Evolutionary conservation across 768 basidiomycete genomes (phyloP).

Genomic region (Trametes meyenii): DNA sequence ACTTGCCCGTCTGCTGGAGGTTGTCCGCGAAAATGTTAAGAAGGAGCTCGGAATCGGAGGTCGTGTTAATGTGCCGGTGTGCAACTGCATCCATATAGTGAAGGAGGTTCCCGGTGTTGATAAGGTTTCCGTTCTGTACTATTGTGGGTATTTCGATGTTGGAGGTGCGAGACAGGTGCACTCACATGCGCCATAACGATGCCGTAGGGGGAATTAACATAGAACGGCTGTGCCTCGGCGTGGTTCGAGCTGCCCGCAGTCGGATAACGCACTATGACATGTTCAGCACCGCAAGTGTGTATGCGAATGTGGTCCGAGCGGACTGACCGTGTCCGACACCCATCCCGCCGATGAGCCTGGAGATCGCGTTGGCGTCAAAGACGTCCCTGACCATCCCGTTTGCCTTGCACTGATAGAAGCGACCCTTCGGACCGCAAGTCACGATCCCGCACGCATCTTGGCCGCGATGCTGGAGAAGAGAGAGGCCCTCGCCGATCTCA

Average conservation of each 20-base stretch:
- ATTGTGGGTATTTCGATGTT: background rate
- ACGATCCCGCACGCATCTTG: constrained; percentile 98
- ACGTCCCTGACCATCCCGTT: constrained; percentile 99
- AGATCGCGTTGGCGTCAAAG: constrained; percentile 79
- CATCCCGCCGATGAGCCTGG: constrained; percentile 88
- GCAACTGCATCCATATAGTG: constrained; percentile 95
- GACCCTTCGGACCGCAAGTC: constrained; percentile 92
- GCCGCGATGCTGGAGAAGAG: constrained; percentile 93
- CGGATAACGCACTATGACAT: constrained; percentile 83
- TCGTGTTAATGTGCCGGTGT: constrained; percentile 98
- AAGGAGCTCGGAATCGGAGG: constrained; percentile 95
- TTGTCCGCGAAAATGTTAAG: constrained; percentile 98
- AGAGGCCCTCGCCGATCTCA: constrained; percentile 95
- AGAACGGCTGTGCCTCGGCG: constrained; percentile 98
- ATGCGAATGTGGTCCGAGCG: background rate
- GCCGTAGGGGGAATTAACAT: constrained; percentile 99
- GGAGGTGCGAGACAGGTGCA: constrained; percentile 13
- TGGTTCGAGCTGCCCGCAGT: constrained; percentile 97
- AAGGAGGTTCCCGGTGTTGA: constrained; percentile 86
- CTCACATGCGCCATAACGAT: constrained; percentile 96
- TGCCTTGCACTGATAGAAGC: constrained; percentile 97
- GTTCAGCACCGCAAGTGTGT: background rate
- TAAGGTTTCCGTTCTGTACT: constrained; percentile 92
- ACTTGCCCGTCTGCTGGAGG: constrained; percentile 97
- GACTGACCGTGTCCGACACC: constrained; percentile 94